phyloP scores from a whole-genome alignment of 495 filamentous ascomycete genomes.

The Xylaria sp. region DNA sequence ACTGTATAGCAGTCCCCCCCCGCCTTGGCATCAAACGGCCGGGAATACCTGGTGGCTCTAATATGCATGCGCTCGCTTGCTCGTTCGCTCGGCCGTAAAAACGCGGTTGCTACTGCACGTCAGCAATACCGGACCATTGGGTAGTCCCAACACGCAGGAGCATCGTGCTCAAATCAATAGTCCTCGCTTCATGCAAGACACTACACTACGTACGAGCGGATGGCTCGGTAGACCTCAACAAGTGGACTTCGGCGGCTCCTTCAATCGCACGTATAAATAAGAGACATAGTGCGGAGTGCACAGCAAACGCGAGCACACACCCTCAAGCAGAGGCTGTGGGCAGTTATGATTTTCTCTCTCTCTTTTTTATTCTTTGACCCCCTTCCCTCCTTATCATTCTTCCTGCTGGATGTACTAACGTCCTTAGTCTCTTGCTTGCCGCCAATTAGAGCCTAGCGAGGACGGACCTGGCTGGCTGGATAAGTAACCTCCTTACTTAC shows the following conservation, averaged over 20 bases:
- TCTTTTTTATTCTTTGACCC: neutral
- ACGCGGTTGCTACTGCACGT: neutral
- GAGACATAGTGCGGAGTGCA: neutral
- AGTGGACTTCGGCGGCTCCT: neutral
- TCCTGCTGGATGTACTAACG: neutral
- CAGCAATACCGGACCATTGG: neutral
- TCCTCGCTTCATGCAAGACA: neutral
- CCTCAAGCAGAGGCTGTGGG: neutral
- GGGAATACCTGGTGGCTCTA: no score
- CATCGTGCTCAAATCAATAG: neutral
- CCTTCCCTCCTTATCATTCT: neutral
- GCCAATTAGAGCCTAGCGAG: neutral
- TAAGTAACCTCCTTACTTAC: neutral
- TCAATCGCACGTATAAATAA: neutral
- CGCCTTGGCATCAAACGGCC: constrained; percentile 4
- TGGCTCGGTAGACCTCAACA: constrained; percentile 3
- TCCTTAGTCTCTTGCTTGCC: neutral
- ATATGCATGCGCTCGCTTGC: no score
- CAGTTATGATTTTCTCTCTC: neutral
- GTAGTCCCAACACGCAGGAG: no score
- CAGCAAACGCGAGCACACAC: neutral
- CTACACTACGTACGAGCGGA: neutral
- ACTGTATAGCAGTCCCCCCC: neutral
- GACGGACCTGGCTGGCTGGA: neutral
- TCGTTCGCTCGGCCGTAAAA: constrained; percentile 12